Percentiles rank a stretch among this genome's conserved stretches.
Evolutionary conservation across 768 basidiomycete genomes (phyloP).

Genomic region (Amanita thiersii): DNA sequence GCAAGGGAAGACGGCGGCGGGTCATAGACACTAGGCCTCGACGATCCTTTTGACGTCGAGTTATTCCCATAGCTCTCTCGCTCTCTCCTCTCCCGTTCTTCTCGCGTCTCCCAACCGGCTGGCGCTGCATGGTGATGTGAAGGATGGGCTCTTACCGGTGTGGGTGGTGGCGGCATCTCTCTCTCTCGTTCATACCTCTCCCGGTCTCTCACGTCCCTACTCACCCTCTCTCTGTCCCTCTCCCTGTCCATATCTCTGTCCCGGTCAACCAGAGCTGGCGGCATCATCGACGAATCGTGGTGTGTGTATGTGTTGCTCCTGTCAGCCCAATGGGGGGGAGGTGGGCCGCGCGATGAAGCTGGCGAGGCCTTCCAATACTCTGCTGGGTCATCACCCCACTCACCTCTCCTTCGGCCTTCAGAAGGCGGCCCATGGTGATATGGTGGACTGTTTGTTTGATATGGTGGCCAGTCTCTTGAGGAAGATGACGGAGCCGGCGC

Average conservation of each 20-base stretch:
- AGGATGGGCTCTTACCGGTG: neutral
- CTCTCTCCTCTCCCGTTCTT: slow-evolving; percentile 6
- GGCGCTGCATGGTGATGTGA: neutral
- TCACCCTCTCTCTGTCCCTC: slow-evolving; percentile 3
- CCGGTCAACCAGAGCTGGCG: neutral
- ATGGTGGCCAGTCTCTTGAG: neutral
- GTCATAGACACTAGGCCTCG: neutral
- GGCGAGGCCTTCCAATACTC: neutral
- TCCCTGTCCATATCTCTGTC: slow-evolving; percentile 5
- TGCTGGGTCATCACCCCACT: neutral
- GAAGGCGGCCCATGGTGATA: neutral
- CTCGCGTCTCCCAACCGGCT: slow-evolving; percentile 5
- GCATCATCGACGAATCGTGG: neutral
- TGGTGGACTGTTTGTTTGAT: neutral
- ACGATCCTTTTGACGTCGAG: neutral
- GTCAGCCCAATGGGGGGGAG: neutral
- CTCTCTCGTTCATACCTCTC: neutral
- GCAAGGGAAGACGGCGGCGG: neutral
- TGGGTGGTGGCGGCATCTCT: neutral
- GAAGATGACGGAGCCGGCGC: neutral
- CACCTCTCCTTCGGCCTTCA: neutral
- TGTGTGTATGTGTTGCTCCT: neutral
- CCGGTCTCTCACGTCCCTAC: neutral
- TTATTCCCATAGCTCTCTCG: neutral
- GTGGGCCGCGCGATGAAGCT: neutral